Base-by-base conservation (phyloP, 768 basidiomycete genomes). In the Saitozyma podzolica region DNA sequence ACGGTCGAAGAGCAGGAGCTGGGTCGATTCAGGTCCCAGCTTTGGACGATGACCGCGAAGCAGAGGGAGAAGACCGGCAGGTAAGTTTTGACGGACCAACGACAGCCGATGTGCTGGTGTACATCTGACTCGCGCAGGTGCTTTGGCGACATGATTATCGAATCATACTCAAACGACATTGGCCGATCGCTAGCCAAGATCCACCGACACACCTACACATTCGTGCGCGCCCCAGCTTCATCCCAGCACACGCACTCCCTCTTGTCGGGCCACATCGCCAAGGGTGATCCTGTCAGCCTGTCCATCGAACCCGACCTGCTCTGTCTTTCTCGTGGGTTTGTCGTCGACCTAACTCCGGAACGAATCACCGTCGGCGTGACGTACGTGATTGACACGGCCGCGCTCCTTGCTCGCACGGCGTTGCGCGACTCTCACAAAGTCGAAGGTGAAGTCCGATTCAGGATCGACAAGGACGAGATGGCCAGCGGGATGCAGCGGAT, bases 391-490 rank as follows among this genome's bases (percentile, higher is more conserved):
- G 83, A 85, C 62, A 70, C 83, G 10, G 78, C 82, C 13, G 81
- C 79, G 20, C 83, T 91, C 56, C 72, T 82, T 8, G 79, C 78
- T 16, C 84, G 81, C 1, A 77, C 75, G 0, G 57, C 69, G 54
- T 74, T 48, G 68, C 67, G 67, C 49, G 45, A 57, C 7, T 54
- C 59, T 5, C 64, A 56, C 13, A 42, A 62, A 3, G 52, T 17
- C 6, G 65, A 59, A 40, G 56, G 64, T 29, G 60, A 70, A 41
- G 68, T 78, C 63, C 84, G 80, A 20, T 99, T 92, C 81, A 85
- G 95, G 14, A 86, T 99, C 61, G 96, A 98, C 82, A 92, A 88
- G 73, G 96, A 98, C 75, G 96, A 98, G 77, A 80, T 97, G 54
- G 86, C 86, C 6, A 85, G 86, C 8, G 92, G 93, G 0, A 89